phyloP scores from a whole-genome alignment of 257 asterid species.

The Gentiana macrophylla region DNA sequence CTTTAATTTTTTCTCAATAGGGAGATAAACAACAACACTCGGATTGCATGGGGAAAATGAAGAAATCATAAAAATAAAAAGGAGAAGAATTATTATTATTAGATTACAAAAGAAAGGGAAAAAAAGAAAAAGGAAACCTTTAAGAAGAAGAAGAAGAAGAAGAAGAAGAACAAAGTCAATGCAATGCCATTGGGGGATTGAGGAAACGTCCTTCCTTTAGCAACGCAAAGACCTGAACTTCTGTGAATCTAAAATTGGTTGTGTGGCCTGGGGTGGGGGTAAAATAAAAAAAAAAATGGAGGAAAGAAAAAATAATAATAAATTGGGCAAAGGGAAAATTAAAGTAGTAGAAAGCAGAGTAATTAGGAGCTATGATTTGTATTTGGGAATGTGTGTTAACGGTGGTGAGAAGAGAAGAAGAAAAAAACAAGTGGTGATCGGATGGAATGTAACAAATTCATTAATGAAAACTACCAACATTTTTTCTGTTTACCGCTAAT shows the following conservation, averaged over 20 bases:
- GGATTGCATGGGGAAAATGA: conserved; percentile 5
- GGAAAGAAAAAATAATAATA: conserved; percentile 3
- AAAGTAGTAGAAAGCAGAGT: too few species aligned
- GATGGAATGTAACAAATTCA: too few species aligned
- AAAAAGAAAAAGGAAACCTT: neutral
- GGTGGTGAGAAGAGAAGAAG: neutral
- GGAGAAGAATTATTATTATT: too few species aligned
- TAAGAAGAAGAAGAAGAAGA: neutral
- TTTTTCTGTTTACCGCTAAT: conserved; percentile 23
- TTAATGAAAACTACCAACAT: neutral
- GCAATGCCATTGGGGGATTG: conserved; percentile 31
- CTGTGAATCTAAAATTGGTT: neutral
- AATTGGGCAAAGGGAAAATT: too few species aligned
- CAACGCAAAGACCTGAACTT: conserved; percentile 12
- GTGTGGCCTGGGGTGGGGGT: neutral
- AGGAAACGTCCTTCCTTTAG: conserved; percentile 23
- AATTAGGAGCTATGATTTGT: too few species aligned
- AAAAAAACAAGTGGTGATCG: neutral
- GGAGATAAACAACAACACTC: neutral
- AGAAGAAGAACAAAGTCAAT: conserved; percentile 13
- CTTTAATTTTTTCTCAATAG: too few species aligned
- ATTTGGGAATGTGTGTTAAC: too few species aligned
- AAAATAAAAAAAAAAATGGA: conserved; percentile 4
- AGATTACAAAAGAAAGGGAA: too few species aligned
- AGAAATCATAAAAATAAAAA: too few species aligned